Percentiles rank a stretch among this genome's conserved stretches.
Evolutionary conservation across 163 green algal genomes (phyloP).

Genomic region (Chloromonas sp.): DNA sequence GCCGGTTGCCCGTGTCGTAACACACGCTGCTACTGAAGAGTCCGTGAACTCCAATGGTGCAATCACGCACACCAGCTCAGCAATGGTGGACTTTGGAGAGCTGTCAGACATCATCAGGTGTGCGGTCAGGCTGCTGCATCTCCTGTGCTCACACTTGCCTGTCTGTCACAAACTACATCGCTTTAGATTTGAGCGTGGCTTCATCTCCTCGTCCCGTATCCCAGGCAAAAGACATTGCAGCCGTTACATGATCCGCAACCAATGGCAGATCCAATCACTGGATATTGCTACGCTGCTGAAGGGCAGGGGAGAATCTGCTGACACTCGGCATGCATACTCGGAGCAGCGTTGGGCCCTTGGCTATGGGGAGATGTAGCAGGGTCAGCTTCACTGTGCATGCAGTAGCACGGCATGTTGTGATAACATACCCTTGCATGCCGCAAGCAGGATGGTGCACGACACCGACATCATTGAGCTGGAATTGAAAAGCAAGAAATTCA

Average conservation of each 20-base stretch:
- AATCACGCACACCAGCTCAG: not conserved
- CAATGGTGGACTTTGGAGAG: conserved; percentile 74
- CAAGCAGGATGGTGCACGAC: conserved; percentile 63
- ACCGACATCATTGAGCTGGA: conserved; percentile 90
- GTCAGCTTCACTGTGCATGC: not conserved
- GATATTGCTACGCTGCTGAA: not conserved
- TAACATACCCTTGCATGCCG: not conserved
- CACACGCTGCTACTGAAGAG: conserved; percentile 5
- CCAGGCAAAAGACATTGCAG: too few species aligned
- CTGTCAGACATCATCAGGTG: conserved; percentile 55
- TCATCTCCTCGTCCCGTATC: too few species aligned
- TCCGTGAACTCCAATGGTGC: conserved; percentile 18
- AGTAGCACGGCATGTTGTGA: not conserved
- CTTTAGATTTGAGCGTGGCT: too few species aligned
- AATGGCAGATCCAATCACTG: too few species aligned
- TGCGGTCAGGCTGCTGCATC: not conserved
- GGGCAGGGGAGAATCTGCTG: not conserved
- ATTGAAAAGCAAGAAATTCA: conserved; percentile 84
- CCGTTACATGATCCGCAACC: too few species aligned
- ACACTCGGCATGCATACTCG: not conserved
- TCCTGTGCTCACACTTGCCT: not conserved
- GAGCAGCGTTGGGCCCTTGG: not conserved
- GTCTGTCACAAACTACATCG: too few species aligned
- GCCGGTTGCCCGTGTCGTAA: too few species aligned
- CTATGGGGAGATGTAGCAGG: not conserved